phyloP scores from a whole-genome alignment of 2,329 filamentous ascomycete genomes.

The Coniochaeta sp. region DNA sequence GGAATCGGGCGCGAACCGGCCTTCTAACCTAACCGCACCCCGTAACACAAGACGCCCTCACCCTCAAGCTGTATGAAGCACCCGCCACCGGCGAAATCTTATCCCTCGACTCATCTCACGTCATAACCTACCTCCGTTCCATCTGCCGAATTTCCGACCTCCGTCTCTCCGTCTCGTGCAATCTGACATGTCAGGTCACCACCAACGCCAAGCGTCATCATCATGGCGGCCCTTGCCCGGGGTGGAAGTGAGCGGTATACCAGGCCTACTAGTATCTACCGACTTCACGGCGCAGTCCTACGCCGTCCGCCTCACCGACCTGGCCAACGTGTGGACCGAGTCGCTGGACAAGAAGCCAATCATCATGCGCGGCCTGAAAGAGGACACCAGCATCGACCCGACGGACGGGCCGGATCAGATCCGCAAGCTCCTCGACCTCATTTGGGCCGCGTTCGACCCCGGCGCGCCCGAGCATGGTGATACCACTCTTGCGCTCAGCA shows the following conservation, averaged over 20 bases:
- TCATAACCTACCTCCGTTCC: background rate
- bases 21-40: background rate
- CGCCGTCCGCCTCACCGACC: slow-evolving; percentile 60
- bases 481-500: slow-evolving; percentile 36
- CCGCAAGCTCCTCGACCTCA: slow-evolving; percentile 56
- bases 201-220: background rate
- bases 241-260: slow-evolving; percentile 35
- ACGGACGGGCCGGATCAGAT: slow-evolving; percentile 63
- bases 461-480: slow-evolving; percentile 34
- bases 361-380: slow-evolving; percentile 51
- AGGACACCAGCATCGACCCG: slow-evolving; percentile 67
- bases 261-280: slow-evolving; percentile 57
- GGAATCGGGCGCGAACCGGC: background rate
- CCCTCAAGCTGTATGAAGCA: background rate
- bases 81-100: background rate
- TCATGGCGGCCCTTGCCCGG: slow-evolving; percentile 41
- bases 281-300: slow-evolving; percentile 49
- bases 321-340: slow-evolving; percentile 69
- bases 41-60: background rate
- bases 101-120: background rate
- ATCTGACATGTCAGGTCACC: slow-evolving; percentile 2
- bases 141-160: background rate
- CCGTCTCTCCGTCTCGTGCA: background rate
- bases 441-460: slow-evolving; percentile 45
- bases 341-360: slow-evolving; percentile 55